phyloP scores from a whole-genome alignment of 148 eudicot genomes.

The Rhododendron kiyosumense region DNA sequence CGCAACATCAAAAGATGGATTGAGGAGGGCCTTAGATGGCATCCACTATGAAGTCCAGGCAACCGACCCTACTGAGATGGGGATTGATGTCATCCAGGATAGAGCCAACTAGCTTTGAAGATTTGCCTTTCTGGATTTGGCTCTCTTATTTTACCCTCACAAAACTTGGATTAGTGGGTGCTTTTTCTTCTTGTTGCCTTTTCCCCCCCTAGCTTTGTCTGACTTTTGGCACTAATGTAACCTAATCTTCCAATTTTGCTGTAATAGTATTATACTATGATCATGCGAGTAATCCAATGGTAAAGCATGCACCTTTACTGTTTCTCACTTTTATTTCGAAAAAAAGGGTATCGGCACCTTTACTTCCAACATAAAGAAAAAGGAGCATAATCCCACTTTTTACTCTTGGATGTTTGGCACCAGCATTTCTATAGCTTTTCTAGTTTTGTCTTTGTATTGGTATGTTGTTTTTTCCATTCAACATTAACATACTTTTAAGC shows the following conservation, averaged over 20 bases:
- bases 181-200: not conserved
- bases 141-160: not conserved
- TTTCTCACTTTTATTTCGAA: too few relatives aligned
- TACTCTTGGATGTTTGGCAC: not conserved
- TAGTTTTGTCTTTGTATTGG: not conserved
- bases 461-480: not conserved
- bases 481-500: not conserved
- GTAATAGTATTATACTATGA: not conserved
- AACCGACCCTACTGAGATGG: constrained; percentile 96
- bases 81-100: constrained; percentile 72
- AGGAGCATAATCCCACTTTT: not conserved
- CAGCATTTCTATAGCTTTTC: not conserved
- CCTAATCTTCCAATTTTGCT: not conserved
- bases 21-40: constrained; percentile 88
- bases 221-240: constrained; percentile 1
- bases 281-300: not conserved
- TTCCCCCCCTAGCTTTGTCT: not conserved
- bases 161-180: not conserved
- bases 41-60: constrained; percentile 89
- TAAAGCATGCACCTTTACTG: not conserved
- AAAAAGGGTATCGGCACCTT: not conserved
- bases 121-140: not conserved
- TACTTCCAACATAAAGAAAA: not conserved
- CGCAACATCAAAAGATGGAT: constrained; percentile 87
- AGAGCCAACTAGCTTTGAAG: constrained; percentile 48